Evolutionary conservation across 73 alveolate species (phyloP).

Genomic region (Blepharisma stoltei): DNA sequence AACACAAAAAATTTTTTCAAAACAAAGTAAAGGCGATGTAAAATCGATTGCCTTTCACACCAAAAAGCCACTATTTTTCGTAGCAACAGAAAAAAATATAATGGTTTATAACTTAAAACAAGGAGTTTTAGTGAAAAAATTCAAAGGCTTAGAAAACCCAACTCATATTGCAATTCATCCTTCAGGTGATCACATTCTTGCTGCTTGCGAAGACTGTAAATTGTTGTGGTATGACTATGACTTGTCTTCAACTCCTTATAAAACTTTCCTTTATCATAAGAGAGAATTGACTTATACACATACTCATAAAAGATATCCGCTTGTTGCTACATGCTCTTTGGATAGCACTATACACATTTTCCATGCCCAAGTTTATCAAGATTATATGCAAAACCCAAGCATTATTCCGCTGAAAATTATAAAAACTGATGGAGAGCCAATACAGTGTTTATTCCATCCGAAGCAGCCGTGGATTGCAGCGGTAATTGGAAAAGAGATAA

Average conservation of each 20-base stretch:
- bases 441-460: slow-evolving; percentile 74
- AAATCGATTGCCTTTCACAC: slow-evolving; percentile 92
- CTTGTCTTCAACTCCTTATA: slow-evolving; percentile 86
- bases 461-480: slow-evolving; percentile 89
- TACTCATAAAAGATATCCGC: slow-evolving; percentile 60
- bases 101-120: slow-evolving; percentile 87
- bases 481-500: slow-evolving; percentile 63
- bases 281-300: slow-evolving; percentile 70
- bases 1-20: slow-evolving; percentile 85
- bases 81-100: slow-evolving; percentile 86
- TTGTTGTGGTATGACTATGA: slow-evolving; percentile 96
- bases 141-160: slow-evolving; percentile 79
- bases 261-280: slow-evolving; percentile 87
- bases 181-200: slow-evolving; percentile 90
- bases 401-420: slow-evolving; percentile 82
- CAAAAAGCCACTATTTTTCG: slow-evolving; percentile 84
- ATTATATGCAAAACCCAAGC: slow-evolving; percentile 68
- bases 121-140: slow-evolving; percentile 77
- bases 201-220: slow-evolving; percentile 93
- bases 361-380: slow-evolving; percentile 84
- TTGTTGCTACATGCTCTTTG: slow-evolving; percentile 60
- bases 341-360: slow-evolving; percentile 76
- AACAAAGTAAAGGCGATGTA: slow-evolving; percentile 75
- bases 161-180: slow-evolving; percentile 84
- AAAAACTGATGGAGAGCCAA: slow-evolving; percentile 45